Evolutionary conservation across 108 stramenopile species (phyloP), one percentile per base, ranked within the genome.

Genomic region (Bacterosira constricta): DNA sequence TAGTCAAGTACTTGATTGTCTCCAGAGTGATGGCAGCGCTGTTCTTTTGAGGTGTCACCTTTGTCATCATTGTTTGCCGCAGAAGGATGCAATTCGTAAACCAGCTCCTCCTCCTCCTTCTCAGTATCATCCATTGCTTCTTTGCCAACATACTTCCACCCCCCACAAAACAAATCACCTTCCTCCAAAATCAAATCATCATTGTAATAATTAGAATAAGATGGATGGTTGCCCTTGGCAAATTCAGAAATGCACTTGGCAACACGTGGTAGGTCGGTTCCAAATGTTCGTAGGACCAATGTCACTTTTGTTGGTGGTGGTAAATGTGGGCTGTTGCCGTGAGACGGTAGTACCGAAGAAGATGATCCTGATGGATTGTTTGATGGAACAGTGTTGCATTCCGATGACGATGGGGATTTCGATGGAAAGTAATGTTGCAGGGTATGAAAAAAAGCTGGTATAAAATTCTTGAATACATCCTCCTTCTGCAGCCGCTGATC

Each of bases 211-310:
- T 70, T 32, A 1, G 90, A 88, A 80, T 80, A 90, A 10, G 55
- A 32, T 6, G 93, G 90, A 77, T 95, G 93, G 20, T 83, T 81
- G 7, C 90, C 94, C 38, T 47, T 69, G 4, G 89, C 89, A 77
- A 91, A 95, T 42, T 79, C 74, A 0, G 87, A 79, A 5, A 95
- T 70, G 2, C 73, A 57, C 17, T 53, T 1, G 6, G 90, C 89
- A 49, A 95, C 86, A 21, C 86, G 73, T 1, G 72, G 62, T 34
- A 91, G 52, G 60, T 95, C 94, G 27, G 63, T 77, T 20, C 94
- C 94, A 66, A 91, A 91, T 4, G 94, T 95, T 59, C 94, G 85
- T 58, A 95, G 82, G 34, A 95, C 87, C 3, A 95, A 51, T 29
- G 84, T 84, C 32, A 79, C 64, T 27, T 68, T 73, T 38, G 63